A percentile compares a stretch with the other conserved stretches of the same genome.
Conservation (phyloP, 2,329 filamentous ascomycete species). For the Domatiomyces globalis region DNA sequence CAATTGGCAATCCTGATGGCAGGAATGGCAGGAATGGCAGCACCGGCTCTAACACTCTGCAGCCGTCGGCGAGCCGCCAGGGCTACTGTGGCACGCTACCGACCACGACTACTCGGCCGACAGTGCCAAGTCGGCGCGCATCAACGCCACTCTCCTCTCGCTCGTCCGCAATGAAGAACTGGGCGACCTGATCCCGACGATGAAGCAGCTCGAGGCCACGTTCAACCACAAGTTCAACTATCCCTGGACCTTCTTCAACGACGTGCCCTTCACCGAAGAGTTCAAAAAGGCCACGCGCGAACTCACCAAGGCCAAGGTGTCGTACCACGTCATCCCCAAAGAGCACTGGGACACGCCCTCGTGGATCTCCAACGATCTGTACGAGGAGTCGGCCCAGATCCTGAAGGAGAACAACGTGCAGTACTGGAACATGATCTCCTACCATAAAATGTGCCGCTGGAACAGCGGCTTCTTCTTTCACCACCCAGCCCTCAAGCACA, state of each 20-base stretch:
- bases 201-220: conserved; percentile 80
- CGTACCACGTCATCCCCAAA: conserved; percentile 53
- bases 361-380: conserved; percentile 85
- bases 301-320: conserved; percentile 74
- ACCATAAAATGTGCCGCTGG: conserved; percentile 99
- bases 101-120: conserved; percentile 65
- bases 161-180: conserved; percentile 89
- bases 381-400: conserved; percentile 67
- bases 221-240: conserved; percentile 99
- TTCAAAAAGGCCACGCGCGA: conserved; percentile 74
- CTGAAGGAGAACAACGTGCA: conserved; percentile 76
- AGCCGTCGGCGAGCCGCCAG: conserved; percentile 76
- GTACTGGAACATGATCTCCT: conserved; percentile 76
- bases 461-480: conserved; percentile 98
- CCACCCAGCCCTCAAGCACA: conserved; percentile 69
- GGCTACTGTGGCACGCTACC: conserved; percentile 56
- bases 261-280: conserved; percentile 80
- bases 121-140: conserved; percentile 61
- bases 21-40: conserved; percentile 2
- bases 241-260: conserved; percentile 98
- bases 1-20: background rate
- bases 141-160: conserved; percentile 83
- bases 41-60: conserved; percentile 12
- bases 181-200: conserved; percentile 67
- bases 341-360: conserved; percentile 86